Evolutionary conservation across 2,329 filamentous ascomycete genomes (phyloP), one percentile per base, ranked within the genome.

Genomic region (Fusarium robinianum): DNA sequence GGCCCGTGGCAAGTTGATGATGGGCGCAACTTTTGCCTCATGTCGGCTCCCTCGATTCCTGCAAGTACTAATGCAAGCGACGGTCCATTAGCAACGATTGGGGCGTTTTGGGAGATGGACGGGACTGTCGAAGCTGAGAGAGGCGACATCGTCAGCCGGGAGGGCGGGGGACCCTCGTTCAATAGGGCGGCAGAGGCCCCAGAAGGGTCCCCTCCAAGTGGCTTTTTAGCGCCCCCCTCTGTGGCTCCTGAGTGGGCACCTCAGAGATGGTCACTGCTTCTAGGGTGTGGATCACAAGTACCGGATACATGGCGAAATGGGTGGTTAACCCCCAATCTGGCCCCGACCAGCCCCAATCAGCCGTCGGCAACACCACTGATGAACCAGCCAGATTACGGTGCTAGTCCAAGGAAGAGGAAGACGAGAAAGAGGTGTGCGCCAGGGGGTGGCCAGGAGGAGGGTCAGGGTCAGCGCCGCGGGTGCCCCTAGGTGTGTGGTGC

Each of bases 381-480:
- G 57, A 55, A 57, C 53, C 50, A 55, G 51, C 57, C 50, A 57
- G 55, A 42, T 33, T 49, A n/a, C n/a, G n/a, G 45, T 52, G 49
- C 46, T 49, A 42, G 47, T 41, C 43, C 30, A 37, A 38, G 36
- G 35, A 49, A n/a, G n/a, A 48, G 37, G 43, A 44, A 42, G 36
- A 41, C 45, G 47, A 33, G 36, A 43, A 31, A 54, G n/a, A n/a
- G n/a, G n/a, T n/a, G n/a, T n/a, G n/a, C n/a, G n/a, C n/a, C n/a
- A n/a, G n/a, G n/a, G 42, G 43, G 56, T 51, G 56, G 49, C 41
- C 41, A 47, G 44, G 41, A 46, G 41, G n/a, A n/a, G 32, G 32
- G 40, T 43, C 39, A 36, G 43, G 43, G 43, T 40, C 36, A 30
- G 42, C 42, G 29, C 35, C 34, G 35, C 32, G 40, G 38, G 21